Evolutionary conservation across 495 filamentous ascomycete species (phyloP).

Genomic region (Aspergillus sclerotioniger): DNA sequence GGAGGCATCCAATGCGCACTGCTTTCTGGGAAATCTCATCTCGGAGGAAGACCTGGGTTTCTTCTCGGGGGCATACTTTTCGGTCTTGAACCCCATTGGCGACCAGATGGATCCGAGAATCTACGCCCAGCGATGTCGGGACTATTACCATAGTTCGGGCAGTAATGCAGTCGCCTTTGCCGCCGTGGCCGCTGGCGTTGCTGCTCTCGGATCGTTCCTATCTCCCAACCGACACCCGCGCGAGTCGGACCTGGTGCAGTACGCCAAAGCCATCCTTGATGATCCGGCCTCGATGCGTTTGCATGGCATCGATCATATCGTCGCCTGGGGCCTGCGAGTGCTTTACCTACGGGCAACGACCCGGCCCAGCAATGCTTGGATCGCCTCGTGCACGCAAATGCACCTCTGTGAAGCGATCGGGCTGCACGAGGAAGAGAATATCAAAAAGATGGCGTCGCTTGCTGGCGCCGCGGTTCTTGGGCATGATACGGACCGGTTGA

Average conservation of each 20-base stretch:
- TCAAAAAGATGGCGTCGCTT: conserved; percentile 26
- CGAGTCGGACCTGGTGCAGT: conserved; percentile 30
- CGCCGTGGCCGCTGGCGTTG: conserved; percentile 30
- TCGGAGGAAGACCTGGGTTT: conserved; percentile 25
- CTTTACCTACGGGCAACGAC: conserved; percentile 35
- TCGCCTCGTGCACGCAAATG: conserved; percentile 35
- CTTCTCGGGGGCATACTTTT: conserved; percentile 26
- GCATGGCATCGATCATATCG: conserved; percentile 30
- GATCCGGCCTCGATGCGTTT: conserved; percentile 30
- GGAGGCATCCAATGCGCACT: conserved; percentile 24
- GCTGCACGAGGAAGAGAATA: conserved; percentile 30
- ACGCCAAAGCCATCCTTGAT: conserved; percentile 35
- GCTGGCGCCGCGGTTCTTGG: conserved; percentile 23
- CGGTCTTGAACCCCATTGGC: conserved; percentile 21
- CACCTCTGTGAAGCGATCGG: conserved; percentile 32
- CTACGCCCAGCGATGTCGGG: conserved; percentile 30
- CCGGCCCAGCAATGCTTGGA: conserved; percentile 35
- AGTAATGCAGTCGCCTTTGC: conserved; percentile 24
- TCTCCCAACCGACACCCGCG: conserved; percentile 26
- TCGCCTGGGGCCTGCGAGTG: conserved; percentile 36
- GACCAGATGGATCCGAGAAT: conserved; percentile 29
- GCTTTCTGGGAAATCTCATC: conserved; percentile 26
- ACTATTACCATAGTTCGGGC: conserved; percentile 25
- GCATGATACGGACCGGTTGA: conserved; percentile 29
- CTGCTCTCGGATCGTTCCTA: conserved; percentile 31